Evolutionary conservation across 139 green algal species (phyloP).

Genomic region (Coccomyxa sp.): DNA sequence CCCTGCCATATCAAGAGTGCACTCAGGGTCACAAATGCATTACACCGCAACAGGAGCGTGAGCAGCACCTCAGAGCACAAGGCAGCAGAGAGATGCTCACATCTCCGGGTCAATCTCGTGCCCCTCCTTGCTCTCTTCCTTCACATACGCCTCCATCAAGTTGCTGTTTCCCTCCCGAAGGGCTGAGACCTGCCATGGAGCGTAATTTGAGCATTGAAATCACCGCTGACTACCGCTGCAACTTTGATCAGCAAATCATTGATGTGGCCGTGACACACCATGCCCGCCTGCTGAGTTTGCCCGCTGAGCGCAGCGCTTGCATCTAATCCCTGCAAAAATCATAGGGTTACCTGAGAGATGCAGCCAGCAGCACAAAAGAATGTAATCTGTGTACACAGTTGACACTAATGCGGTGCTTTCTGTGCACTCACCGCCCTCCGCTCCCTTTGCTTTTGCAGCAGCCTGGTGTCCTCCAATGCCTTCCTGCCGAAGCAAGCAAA

Average conservation of each 20-base stretch:
- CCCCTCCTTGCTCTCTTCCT: conserved; percentile 31
- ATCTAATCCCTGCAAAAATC: not conserved
- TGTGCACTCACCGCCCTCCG: not conserved
- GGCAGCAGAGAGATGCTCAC: conserved; percentile 15
- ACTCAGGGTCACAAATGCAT: too few relatives aligned
- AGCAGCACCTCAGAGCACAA: too few relatives aligned
- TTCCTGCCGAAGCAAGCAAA: not conserved
- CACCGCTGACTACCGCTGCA: too few relatives aligned
- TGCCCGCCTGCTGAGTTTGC: too few relatives aligned
- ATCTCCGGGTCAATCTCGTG: conserved; percentile 51
- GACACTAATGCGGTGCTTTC: too few relatives aligned
- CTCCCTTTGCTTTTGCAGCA: conserved; percentile 61
- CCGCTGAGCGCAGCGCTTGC: not conserved
- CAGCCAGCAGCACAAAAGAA: too few relatives aligned
- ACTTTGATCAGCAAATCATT: too few relatives aligned
- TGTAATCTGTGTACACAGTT: too few relatives aligned
- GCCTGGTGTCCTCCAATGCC: conserved; percentile 46
- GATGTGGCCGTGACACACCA: too few relatives aligned
- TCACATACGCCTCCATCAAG: conserved; percentile 42
- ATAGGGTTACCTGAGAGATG: not conserved
- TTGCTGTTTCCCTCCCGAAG: conserved; percentile 2
- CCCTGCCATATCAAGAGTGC: conserved; percentile 21
- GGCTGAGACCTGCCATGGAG: too few relatives aligned
- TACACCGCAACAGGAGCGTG: too few relatives aligned
- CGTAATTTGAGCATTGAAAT: too few relatives aligned